A percentile compares a stretch with the other conserved stretches of the same genome.
phyloP scores from a whole-genome alignment of 139 green algal genomes.

The Chlamydomonas schloesseri region DNA sequence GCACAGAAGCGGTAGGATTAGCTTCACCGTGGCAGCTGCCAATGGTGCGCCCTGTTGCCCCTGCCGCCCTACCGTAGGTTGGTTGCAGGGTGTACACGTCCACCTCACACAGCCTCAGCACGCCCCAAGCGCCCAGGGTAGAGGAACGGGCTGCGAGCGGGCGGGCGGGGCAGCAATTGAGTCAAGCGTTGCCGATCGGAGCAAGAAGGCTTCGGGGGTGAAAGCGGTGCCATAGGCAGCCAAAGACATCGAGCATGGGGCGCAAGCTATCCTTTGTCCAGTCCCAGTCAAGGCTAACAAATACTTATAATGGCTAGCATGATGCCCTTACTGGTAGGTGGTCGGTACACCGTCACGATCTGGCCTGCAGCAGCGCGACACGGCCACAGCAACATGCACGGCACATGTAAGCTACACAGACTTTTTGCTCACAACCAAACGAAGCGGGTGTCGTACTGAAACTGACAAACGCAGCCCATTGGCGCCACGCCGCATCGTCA shows the following conservation, averaged over 20 bases:
- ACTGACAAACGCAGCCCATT: background rate
- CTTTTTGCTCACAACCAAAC: background rate
- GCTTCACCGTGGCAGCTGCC: too few species aligned
- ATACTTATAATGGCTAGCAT: too few species aligned
- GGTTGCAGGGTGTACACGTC: slow-evolving; percentile 21
- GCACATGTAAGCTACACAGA: too few species aligned
- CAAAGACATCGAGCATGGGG: too few species aligned
- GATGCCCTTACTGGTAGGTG: slow-evolving; percentile 13
- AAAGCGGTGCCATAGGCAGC: too few species aligned
- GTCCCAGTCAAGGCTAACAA: too few species aligned
- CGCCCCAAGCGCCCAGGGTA: background rate
- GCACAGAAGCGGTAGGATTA: too few species aligned
- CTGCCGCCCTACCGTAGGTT: slow-evolving; percentile 16
- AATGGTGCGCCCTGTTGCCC: too few species aligned
- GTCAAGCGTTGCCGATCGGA: too few species aligned
- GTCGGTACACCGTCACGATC: slow-evolving; percentile 11
- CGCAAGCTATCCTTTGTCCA: too few species aligned
- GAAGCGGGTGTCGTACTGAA: too few species aligned
- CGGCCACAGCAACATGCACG: background rate
- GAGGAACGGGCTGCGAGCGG: background rate
- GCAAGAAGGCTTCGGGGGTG: too few species aligned
- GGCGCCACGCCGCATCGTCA: background rate
- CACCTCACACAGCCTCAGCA: slow-evolving; percentile 32
- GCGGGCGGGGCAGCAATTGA: background rate
- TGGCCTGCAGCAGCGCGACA: background rate